Conservation (phyloP, 2,329 filamentous ascomycete genomes). For the Penicillium vulpinum region DNA sequence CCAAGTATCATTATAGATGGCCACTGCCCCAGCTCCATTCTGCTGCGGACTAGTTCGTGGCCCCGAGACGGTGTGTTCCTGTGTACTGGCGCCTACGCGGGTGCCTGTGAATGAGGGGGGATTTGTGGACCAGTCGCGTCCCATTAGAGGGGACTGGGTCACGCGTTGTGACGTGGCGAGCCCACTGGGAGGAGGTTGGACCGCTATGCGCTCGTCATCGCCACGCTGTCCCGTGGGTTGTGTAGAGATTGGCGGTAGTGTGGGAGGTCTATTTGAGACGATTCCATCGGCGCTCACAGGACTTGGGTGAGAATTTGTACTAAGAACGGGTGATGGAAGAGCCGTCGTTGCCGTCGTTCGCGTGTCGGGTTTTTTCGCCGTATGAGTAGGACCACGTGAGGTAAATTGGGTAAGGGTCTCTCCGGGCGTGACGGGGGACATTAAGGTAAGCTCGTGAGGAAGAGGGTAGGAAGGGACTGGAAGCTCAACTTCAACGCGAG, state of each 20-base stretch:
- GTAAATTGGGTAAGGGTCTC: constrained; percentile 6
- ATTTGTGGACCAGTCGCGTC: background rate
- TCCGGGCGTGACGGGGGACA: constrained; percentile 24
- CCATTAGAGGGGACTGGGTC: background rate
- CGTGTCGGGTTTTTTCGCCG: constrained; percentile 9
- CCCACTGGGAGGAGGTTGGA: background rate
- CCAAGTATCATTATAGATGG: constrained; percentile 9
- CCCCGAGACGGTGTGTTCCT: background rate
- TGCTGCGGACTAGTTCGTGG: background rate
- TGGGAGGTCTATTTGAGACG: background rate
- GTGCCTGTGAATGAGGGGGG: background rate
- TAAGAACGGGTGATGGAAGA: constrained; percentile 34
- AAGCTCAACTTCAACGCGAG: background rate
- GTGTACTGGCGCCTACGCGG: background rate
- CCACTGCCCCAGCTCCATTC: background rate
- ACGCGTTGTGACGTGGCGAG: background rate
- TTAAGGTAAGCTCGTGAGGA: constrained; percentile 8
- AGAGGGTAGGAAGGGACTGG: background rate
- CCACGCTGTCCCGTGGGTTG: background rate
- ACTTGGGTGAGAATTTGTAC: constrained; percentile 29
- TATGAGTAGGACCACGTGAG: background rate
- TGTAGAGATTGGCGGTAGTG: background rate
- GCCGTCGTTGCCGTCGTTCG: constrained; percentile 17
- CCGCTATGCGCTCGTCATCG: constrained; percentile 1
- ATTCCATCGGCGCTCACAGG: constrained; percentile 19